phyloP scores from a whole-genome alignment of 352 stramenopile species.

The Globisporangium megalacanthum region DNA sequence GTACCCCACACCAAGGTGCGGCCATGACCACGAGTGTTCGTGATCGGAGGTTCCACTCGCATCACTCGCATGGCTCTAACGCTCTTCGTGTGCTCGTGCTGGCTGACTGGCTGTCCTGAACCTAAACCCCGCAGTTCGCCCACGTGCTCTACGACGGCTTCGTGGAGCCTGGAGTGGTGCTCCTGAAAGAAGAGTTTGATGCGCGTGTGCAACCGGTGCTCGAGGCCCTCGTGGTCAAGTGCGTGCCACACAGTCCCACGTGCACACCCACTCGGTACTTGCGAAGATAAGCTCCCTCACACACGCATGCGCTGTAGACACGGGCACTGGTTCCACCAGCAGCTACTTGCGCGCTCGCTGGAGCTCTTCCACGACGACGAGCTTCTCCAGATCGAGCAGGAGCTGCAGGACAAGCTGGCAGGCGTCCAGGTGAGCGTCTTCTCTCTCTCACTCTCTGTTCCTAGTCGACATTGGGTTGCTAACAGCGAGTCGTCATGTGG shows the following conservation, averaged over 20 bases:
- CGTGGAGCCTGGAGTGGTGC: conserved; percentile 38
- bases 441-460: no score
- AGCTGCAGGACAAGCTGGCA: conserved; percentile 46
- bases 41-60: no score
- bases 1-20: conserved; percentile 48
- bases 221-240: conserved; percentile 52
- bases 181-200: conserved; percentile 36
- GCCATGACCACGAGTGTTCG: background rate
- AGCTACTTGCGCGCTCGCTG: conserved; percentile 46
- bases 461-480: background rate
- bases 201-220: conserved; percentile 43
- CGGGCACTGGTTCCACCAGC: conserved; percentile 61
- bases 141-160: conserved; percentile 65
- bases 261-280: background rate
- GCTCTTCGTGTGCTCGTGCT: background rate
- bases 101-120: no score
- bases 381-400: conserved; percentile 36
- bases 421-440: conserved; percentile 22
- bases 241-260: background rate
- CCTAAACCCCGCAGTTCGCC: conserved; percentile 24
- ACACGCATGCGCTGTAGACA: conserved; percentile 21
- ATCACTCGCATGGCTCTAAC: no score
- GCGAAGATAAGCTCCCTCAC: background rate
- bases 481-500: background rate
- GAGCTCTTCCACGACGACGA: conserved; percentile 38